Evolutionary conservation across 108 stramenopile species (phyloP), one percentile per base, ranked within the genome.

Genomic region (Cylindrotheca fusiformis): DNA sequence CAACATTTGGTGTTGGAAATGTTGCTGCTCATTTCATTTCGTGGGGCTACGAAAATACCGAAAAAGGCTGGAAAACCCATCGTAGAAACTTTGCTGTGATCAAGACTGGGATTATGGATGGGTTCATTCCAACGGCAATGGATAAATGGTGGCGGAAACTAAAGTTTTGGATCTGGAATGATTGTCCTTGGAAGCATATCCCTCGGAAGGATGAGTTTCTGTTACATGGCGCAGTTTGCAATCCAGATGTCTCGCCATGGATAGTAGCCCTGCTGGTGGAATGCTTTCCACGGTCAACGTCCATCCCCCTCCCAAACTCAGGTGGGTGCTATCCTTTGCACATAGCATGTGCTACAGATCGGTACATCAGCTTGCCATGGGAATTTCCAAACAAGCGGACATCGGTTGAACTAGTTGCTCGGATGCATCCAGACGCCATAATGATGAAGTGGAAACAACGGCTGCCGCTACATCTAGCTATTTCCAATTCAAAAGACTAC

Each of bases 361-460:
- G 58, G 4, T 74, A 74, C 44, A 29, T 66, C 24, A 33, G 48
- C 1, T 29, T 74, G 28, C 30, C 65, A 18, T 74, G 64, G 41
- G 72, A 74, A 30, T 74, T 74, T 46, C 28, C 59, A 4, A 66
- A 74, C 65, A 66, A 66, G 46, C 27, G 65, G 51, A 67, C 46
- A 24, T 33, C 55, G 0, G 61, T 86, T 30, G 77, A 81, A 48
- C 77, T 83, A 74, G 51, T 82, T 18, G 71, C 79, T 44, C 68
- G 78, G 44, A 79, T 74, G 27, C 78, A 77, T 63, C 81, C 75
- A 1, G 70, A 75, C 20, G 81, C 81, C 4, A 55, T 64, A 44
- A 68, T 78, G 2, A 48, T 70, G 60, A 85, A 77, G 55, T 70
- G 64, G 65, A 67, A 61, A 21, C 29, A 55, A 29, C 29, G 32